A percentile compares a stretch with the other conserved stretches of the same genome.
phyloP scores from a whole-genome alignment of 192 early-diverging fungal species.

The Dispira parvispora region DNA sequence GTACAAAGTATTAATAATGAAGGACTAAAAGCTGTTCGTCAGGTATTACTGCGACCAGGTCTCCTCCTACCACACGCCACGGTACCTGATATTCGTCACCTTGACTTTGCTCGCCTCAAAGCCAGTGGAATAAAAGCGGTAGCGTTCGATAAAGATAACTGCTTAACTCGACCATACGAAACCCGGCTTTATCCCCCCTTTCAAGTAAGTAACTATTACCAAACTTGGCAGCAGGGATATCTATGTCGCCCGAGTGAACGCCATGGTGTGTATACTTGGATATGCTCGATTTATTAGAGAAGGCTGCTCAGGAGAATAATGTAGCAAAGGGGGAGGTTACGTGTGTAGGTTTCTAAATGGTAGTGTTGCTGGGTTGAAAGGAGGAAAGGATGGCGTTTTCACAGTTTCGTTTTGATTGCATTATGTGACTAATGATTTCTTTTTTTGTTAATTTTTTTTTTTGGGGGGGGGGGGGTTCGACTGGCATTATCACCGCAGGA shows the following conservation, averaged over 20 bases:
- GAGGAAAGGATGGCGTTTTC: neutral
- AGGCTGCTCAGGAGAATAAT: too few species aligned
- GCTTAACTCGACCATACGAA: slow-evolving; percentile 71
- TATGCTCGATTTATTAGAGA: too few species aligned
- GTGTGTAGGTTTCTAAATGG: too few species aligned
- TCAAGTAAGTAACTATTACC: slow-evolving; percentile 16
- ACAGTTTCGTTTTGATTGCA: neutral
- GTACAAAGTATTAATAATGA: slow-evolving; percentile 65
- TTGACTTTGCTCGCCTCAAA: slow-evolving; percentile 44
- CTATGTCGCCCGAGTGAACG: too few species aligned
- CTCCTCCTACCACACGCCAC: slow-evolving; percentile 61
- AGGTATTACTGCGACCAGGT: slow-evolving; percentile 38
- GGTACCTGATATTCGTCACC: slow-evolving; percentile 53
- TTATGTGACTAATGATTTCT: neutral
- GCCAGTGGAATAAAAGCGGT: slow-evolving; percentile 45
- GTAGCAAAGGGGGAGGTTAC: too few species aligned
- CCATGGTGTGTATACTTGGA: too few species aligned
- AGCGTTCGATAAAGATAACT: slow-evolving; percentile 98
- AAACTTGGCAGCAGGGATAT: too few species aligned
- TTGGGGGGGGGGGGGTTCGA: neutral
- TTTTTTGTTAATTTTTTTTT: neutral
- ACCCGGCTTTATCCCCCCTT: slow-evolving; percentile 51
- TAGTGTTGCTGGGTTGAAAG: too few species aligned
- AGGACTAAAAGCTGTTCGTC: slow-evolving; percentile 35
- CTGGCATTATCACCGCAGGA: slow-evolving; percentile 13